These are phyloP conservation scores for Moricandia moricandioides DNA, from an alignment of 345 rosid species.

Conservation along the genomic window DNA sequence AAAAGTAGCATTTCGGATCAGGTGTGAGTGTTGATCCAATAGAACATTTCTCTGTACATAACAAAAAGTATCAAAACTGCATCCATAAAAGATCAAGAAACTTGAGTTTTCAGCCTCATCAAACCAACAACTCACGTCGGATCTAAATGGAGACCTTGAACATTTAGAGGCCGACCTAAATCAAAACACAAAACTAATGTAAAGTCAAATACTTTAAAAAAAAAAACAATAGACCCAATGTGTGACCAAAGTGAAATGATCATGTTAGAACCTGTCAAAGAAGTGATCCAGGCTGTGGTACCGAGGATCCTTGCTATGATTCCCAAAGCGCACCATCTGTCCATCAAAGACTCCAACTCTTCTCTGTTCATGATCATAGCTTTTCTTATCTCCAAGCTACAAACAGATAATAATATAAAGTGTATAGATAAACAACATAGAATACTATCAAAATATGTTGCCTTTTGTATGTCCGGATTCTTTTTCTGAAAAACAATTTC, in stretches of 20 bases:
- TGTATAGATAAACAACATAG: no score
- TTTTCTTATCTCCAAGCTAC: neutral
- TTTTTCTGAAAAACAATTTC: no score
- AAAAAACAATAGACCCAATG: neutral
- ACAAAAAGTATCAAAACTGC: neutral
- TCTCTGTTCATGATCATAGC: neutral
- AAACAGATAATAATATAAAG: neutral
- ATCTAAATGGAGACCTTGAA: neutral
- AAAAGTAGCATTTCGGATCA: constrained; percentile 64
- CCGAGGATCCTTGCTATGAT: neutral
- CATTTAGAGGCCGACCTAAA: neutral
- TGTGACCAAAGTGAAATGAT: neutral
- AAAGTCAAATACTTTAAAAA: neutral
- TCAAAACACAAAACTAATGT: neutral
- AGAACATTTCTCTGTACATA: constrained; percentile 55
- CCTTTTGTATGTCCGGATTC: neutral
- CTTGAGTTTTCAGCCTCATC: neutral
- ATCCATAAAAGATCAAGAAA: constrained; percentile 9
- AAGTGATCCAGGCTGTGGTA: neutral
- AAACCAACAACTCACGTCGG: no score
- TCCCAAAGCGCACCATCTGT: neutral
- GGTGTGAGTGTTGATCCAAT: constrained; percentile 78
- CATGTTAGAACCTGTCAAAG: neutral
- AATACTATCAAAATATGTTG: neutral
- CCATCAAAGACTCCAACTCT: neutral